Evolutionary conservation across 2,329 filamentous ascomycete species (phyloP), one percentile per base, ranked within the genome.

Genomic region (Canariomyces notabilis): DNA sequence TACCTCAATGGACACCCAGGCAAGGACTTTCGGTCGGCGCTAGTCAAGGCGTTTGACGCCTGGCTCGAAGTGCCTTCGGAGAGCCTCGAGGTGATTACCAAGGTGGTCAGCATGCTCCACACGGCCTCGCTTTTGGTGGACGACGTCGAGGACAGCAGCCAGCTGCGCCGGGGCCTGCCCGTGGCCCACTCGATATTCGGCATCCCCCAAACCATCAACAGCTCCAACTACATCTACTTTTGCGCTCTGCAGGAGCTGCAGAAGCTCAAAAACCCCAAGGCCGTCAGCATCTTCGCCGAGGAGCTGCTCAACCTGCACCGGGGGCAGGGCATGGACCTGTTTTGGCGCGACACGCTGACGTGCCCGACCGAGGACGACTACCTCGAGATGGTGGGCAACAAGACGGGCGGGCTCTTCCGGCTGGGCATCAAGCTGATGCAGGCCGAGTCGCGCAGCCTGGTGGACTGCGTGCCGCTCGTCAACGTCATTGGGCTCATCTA

Each of bases 341-440:
- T 87, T 71, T 95, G 89, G 89, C 78, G 87, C 47, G 87, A 93
- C 67, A 88, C 83, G 20, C 72, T 93, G 49, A 90, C 84, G 16
- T 91, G 87, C 65, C 88, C 88, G 12, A 86, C 79, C 40, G 88
- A 93, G 67, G 86, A 89, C 55, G 88, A 94, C 67, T 95, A 95
- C 67, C 77, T 94, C n/a, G 86, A 94, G 64, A 94, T 95, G 89
- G 88, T 95, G 9, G 80, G 80, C 58, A 90, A 94, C 69, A 95
- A 95, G 70, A 95, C 89, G 0, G 89, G 88, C 42, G 89, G 89
- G 0, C 74, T 95, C 1, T 95, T 95, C 71, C 77, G 88, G 33
- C 70, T 95, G 8, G 87, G 86, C 33, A 83, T 94, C 63, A 89
- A 90, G 68, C 76, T 94, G 22, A 94, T 95, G 87, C 87, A 91